Evolutionary conservation across 2,329 filamentous ascomycete species (phyloP).

Genomic region (Neoascochyta sp.): DNA sequence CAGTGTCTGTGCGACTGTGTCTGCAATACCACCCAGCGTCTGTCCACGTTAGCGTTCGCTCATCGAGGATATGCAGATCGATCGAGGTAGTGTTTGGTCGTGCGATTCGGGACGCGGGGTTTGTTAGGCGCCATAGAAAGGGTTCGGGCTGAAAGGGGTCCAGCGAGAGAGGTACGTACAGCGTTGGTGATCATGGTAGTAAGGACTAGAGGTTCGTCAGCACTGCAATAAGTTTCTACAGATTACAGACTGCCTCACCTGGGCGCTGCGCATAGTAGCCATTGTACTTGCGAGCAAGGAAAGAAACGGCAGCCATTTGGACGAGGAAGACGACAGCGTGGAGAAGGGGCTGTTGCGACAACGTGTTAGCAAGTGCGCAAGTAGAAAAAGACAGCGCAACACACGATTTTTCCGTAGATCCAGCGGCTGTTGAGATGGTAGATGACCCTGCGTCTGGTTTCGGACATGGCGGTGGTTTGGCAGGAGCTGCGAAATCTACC

Average conservation of each 20-base stretch:
- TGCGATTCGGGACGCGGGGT: no score
- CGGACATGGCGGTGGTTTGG: constrained; percentile 33
- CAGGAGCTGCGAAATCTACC: constrained; percentile 17
- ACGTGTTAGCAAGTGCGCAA: constrained; percentile 6
- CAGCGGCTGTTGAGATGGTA: constrained; percentile 67
- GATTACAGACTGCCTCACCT: constrained; percentile 49
- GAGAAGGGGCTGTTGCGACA: constrained; percentile 67
- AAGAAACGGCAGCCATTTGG: constrained; percentile 80
- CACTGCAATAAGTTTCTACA: no score
- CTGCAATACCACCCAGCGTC: constrained; percentile 86
- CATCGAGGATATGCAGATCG: no score
- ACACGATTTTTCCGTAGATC: constrained; percentile 69
- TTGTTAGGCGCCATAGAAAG: no score
- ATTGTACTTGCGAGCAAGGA: constrained; percentile 85
- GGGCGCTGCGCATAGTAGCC: constrained; percentile 89
- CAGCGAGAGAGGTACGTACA: constrained; percentile 51
- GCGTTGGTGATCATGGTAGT: constrained; percentile 99
- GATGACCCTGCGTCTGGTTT: constrained; percentile 55
- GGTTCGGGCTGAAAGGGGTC: background rate
- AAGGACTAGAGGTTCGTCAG: no score
- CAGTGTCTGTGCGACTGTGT: constrained; percentile 91
- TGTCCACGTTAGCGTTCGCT: constrained; percentile 15
- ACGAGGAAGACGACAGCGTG: constrained; percentile 81
- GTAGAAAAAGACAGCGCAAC: constrained; percentile 25
- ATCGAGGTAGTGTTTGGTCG: no score